Base-by-base conservation (phyloP, 2,329 filamentous ascomycete species). In the Colletotrichum sp. region DNA sequence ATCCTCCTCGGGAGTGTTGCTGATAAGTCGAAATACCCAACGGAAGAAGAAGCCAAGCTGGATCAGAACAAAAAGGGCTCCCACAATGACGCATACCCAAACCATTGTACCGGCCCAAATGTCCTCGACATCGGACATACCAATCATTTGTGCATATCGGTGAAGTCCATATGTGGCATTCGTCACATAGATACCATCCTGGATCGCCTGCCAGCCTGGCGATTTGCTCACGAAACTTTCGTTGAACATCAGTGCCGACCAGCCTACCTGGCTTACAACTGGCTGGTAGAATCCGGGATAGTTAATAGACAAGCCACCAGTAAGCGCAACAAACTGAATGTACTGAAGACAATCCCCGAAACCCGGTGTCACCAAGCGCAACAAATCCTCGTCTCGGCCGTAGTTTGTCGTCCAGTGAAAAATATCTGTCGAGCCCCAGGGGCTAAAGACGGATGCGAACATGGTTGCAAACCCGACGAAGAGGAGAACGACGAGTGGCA, bases 321-420 rank as follows among this genome's bases (percentile, higher is more conserved):
- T 97, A 75, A 99, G 87, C 26, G 95, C 93, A 71, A 97, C 90
- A 80, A 98, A 99, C 82, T 99, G 97, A 21, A 99, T 95, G 83
- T 99, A 99, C 85, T 99, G 96, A 71, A 99, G 89, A 81, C 97
- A 99, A 83, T 99, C 97, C 8, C 95, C 96, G 83, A 99, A 99
- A 1, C 97, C 97, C 7, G 97, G 97, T 0, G 97, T 99, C 39
- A 99, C 95, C 64, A 99, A 89, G 71, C 97, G 93, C 70, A 99
- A 89, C 79, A 98, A 88, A 85, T 99, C 97, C 77, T 95, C 95
- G 80, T 99, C 97, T 79, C 96, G 93, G 44, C 97, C 97, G 83
- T 98, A 99, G 83, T 99, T 99, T 82, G 95, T 98, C n/a, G 95
- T 96, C 96, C 96, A 99, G 79, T 95, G 93, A 83, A 99, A 99